phyloP scores from a whole-genome alignment of 441 rosid species.

The Euphorbia schlechtendalii region DNA sequence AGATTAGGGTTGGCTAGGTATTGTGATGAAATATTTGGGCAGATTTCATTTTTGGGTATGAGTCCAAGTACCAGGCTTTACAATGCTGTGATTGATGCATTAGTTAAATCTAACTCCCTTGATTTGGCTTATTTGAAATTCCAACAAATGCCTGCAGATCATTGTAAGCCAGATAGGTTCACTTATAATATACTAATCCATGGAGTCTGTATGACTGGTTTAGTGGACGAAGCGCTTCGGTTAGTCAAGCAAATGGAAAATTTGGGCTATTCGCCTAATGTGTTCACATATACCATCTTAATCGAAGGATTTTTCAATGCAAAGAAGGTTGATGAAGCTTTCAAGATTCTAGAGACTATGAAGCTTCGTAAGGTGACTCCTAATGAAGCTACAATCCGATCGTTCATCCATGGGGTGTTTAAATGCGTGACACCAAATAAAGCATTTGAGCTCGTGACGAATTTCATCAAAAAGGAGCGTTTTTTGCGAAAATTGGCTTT shows the following conservation, averaged over 20 bases:
- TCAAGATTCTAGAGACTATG: slow-evolving; percentile 56
- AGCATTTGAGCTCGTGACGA: slow-evolving; percentile 50
- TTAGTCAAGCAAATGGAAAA: slow-evolving; percentile 82
- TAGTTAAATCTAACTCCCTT: slow-evolving; percentile 72
- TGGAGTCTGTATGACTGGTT: slow-evolving; percentile 75
- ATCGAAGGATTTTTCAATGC: slow-evolving; percentile 76
- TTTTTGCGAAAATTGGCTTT: slow-evolving; percentile 43
- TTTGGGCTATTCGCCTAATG: slow-evolving; percentile 54
- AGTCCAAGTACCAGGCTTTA: slow-evolving; percentile 70
- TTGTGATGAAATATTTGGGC: slow-evolving; percentile 72
- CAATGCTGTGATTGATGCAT: slow-evolving; percentile 74
- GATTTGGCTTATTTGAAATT: slow-evolving; percentile 84
- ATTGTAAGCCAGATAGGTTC: slow-evolving; percentile 74
- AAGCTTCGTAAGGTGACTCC: slow-evolving; percentile 44
- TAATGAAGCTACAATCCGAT: slow-evolving; percentile 71
- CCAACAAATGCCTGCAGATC: slow-evolving; percentile 77
- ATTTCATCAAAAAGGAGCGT: slow-evolving; percentile 45
- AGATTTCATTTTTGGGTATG: slow-evolving; percentile 68
- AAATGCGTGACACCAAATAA: slow-evolving; percentile 37
- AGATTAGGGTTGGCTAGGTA: slow-evolving; percentile 80
- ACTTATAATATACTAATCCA: slow-evolving; percentile 82
- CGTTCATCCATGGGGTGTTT: slow-evolving; percentile 71
- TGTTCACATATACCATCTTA: slow-evolving; percentile 67
- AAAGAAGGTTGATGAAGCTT: slow-evolving; percentile 59
- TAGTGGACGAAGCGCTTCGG: slow-evolving; percentile 75